phyloP scores from a whole-genome alignment of 1,284 basidiomycete species.

The Cutaneotrichosporon spelunceum region DNA sequence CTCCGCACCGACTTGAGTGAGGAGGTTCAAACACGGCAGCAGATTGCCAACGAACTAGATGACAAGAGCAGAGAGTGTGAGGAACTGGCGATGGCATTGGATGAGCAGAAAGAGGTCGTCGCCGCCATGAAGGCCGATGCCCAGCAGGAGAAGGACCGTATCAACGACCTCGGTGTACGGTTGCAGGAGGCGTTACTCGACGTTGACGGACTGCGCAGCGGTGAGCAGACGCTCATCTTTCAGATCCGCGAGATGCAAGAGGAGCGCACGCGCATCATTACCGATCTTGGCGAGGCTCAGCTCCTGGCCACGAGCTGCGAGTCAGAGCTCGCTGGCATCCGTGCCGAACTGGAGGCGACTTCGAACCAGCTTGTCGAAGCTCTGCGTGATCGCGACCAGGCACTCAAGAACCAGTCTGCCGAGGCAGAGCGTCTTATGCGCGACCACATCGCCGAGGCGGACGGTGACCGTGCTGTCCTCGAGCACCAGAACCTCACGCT shows the following conservation, averaged over 20 bases:
- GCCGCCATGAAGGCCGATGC: constrained; percentile 54
- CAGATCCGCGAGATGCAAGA: constrained; percentile 66
- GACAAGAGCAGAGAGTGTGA: constrained; percentile 37
- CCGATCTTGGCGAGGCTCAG: constrained; percentile 69
- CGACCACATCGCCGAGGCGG: constrained; percentile 83
- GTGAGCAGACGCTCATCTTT: constrained; percentile 54
- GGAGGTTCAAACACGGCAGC: constrained; percentile 41
- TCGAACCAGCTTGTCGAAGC: constrained; percentile 64
- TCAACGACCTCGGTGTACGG: constrained; percentile 54
- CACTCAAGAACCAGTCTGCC: constrained; percentile 67
- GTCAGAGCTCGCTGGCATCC: constrained; percentile 59
- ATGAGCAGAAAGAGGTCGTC: constrained; percentile 38
- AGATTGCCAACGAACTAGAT: constrained; percentile 37
- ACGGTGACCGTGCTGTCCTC: constrained; percentile 82
- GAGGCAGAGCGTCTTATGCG: constrained; percentile 80
- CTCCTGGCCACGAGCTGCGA: constrained; percentile 68
- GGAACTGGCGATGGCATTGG: constrained; percentile 32
- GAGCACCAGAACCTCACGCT: constrained; percentile 80
- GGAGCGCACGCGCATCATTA: constrained; percentile 67
- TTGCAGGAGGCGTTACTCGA: constrained; percentile 65
- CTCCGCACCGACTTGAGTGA: constrained; percentile 43
- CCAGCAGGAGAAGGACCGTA: constrained; percentile 56
- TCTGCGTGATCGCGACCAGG: constrained; percentile 67
- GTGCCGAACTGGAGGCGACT: constrained; percentile 46
- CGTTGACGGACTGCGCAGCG: constrained; percentile 57